Base-by-base conservation (phyloP, 768 basidiomycete species). In the Xerocomellus intermedius region DNA sequence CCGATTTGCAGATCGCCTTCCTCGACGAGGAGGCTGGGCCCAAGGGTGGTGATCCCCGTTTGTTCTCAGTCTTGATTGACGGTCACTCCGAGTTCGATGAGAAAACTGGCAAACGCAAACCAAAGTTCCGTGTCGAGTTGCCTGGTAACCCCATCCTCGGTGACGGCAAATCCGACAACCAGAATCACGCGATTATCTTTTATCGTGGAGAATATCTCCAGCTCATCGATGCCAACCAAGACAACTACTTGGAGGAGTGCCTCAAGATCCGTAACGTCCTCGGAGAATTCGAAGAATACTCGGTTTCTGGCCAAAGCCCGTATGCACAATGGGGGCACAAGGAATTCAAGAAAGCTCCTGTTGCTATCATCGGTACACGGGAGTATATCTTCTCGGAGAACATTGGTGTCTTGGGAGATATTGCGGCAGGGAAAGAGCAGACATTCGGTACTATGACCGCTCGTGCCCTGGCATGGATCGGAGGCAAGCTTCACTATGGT, bases 321-420 rank as follows among this genome's bases (percentile, higher is more conserved):
- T 99, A 99, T 69, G 91, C 92, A 6, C 92, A 92, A 67, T 94
- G 91, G 87, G 91, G 91, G 19, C 91, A 94, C 73, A 91, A 95
- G 72, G 93, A 97, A 68, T 95, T 97, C 73, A 79, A 77, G 56
- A 91, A 86, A 68, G 76, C 88, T 24, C 97, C 96, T 19, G 94
- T 99, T 54, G 97, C 97, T 30, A 99, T 99, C 69, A 84, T 99
- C 59, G 97, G 97, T 65, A 97, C 97, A 6, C 87, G 97, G 71
- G 97, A 99, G 76, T 99, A 99, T 75, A 98, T 99, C 69, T 99
- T 99, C 79, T 98, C 97, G 49, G 97, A 98, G 78, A 98, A 98
- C 71, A 98, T 98, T 64, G 97, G 97, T 79, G 92, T 99, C 35
- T 81, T 99, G 56, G 97, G 97, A 73, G 97, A 99, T 71, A 94